Base-by-base conservation (phyloP, 139 green algal genomes). In the Pleodorina starrii region DNA sequence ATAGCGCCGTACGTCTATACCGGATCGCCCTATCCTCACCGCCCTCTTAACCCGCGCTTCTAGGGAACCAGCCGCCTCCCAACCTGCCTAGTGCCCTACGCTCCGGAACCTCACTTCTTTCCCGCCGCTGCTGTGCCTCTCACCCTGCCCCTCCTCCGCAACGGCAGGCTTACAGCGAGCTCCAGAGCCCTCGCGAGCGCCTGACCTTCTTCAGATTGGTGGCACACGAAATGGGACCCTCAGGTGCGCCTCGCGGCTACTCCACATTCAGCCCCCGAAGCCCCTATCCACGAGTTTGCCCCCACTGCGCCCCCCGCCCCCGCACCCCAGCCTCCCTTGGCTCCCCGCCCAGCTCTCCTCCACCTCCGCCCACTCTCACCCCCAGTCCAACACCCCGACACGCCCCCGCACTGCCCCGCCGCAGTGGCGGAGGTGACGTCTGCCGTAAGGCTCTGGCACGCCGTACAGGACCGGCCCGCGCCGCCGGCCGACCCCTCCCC, bases 361-460 rank as follows among this genome's bases (percentile, higher is more conserved):
- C 7, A 21, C 6, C 54, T 25, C 54, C 29, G 21, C 6, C 9
- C 6, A 25, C 9, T 5, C 54, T 12, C 21, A 25, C 54, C 51
- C 17, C 17, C 14, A 27, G 51, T 17, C 51, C 51, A 14, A 17
- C 51, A 60, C 51, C 14, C 17, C 51, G 51, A 60, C 14, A 60
- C 51, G 17, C 50, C 50, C 50, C 50, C 50, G 50, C 14, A 60
- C 17, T 60, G 14, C 14, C 17, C 50, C 14, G 14, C 14, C 82
- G 32, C 82, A 88, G 82, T 69, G 21, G 0, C 19, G 27, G 82
- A 88, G 63, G 66, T 88, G 4, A 27, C 0, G n/a, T 54, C 66
- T 7, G 82, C 82, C 1, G 82, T 69, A 50, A 43, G 32, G 44
- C 82, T 88, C 14, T 88, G 82, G 82, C n/a, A 79, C 63, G 29